These are phyloP conservation scores for Fraxinus cuspidata DNA, from an alignment of 257 asterid genomes.

Conservation along the genomic window DNA sequence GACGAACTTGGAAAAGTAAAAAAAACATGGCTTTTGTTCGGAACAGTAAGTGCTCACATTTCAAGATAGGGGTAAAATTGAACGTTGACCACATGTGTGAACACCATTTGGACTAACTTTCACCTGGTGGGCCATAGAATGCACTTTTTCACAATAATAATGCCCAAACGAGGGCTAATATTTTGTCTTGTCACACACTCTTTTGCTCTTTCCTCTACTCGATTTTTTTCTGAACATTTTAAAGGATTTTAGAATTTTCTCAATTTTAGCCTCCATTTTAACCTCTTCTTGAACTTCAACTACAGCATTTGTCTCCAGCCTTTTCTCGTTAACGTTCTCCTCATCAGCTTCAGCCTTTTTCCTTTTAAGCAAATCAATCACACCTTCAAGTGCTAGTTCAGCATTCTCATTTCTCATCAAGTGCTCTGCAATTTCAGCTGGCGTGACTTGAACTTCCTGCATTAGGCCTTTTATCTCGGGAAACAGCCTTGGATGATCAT, in stretches of 20 bases:
- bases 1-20: no score
- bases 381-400: slow-evolving; percentile 59
- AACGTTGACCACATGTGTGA: no score
- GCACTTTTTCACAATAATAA: no score
- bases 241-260: neutral
- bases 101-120: no score
- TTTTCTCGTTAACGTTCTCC: neutral
- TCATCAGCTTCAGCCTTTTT: slow-evolving; percentile 31
- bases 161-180: no score
- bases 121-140: no score
- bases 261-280: neutral
- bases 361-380: slow-evolving; percentile 49
- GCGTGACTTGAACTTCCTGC: slow-evolving; percentile 45
- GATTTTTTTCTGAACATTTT: neutral
- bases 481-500: slow-evolving; percentile 35
- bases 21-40: no score
- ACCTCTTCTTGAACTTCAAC: neutral
- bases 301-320: neutral
- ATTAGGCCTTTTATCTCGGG: slow-evolving; percentile 47
- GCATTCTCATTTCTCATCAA: slow-evolving; percentile 70
- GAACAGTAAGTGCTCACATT: no score
- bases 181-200: neutral
- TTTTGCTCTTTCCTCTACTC: neutral
- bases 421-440: slow-evolving; percentile 83
- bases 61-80: no score